Evolutionary conservation across 1,139 yeast species (phyloP).

Genomic region (Suhomyces chickasaworum): DNA sequence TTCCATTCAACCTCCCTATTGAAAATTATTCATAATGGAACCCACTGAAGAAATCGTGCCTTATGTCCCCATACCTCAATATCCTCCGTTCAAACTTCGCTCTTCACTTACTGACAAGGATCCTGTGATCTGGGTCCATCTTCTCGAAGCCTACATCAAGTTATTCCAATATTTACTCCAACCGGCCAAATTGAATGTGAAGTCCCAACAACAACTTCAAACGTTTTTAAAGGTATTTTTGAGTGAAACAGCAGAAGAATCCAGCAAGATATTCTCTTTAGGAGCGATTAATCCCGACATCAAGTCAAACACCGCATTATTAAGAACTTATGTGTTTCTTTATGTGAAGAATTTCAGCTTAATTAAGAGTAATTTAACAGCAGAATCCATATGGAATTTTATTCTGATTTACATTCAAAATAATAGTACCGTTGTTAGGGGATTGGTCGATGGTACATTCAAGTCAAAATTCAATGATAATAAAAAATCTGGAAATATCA

Average conservation of each 20-base stretch:
- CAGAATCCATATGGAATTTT: conserved; percentile 66
- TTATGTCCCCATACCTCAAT: conserved; percentile 61
- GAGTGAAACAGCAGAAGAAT: conserved; percentile 61
- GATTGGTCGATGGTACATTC: conserved; percentile 55
- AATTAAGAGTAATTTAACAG: conserved; percentile 55
- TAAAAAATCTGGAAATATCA: conserved; percentile 52
- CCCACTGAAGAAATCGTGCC: conserved; percentile 9
- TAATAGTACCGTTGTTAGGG: conserved; percentile 50
- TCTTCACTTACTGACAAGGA: conserved; percentile 77
- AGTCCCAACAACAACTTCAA: conserved; percentile 60
- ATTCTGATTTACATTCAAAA: conserved; percentile 52
- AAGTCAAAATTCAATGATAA: conserved; percentile 52
- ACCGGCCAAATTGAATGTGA: conserved; percentile 43
- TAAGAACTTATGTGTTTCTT: conserved; percentile 55
- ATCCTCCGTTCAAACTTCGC: conserved; percentile 71
- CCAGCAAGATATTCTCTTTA: conserved; percentile 59
- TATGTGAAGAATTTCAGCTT: conserved; percentile 56
- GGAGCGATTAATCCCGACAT: conserved; percentile 75
- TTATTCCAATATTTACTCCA: conserved; percentile 50
- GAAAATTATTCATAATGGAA: neutral
- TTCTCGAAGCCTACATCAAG: conserved; percentile 61
- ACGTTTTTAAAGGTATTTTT: conserved; percentile 58
- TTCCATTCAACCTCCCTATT: neutral
- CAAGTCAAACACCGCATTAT: conserved; percentile 46
- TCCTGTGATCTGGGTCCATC: conserved; percentile 79